Base-by-base conservation (phyloP, 768 basidiomycete genomes). In the Pleurotus citrinopileatus region DNA sequence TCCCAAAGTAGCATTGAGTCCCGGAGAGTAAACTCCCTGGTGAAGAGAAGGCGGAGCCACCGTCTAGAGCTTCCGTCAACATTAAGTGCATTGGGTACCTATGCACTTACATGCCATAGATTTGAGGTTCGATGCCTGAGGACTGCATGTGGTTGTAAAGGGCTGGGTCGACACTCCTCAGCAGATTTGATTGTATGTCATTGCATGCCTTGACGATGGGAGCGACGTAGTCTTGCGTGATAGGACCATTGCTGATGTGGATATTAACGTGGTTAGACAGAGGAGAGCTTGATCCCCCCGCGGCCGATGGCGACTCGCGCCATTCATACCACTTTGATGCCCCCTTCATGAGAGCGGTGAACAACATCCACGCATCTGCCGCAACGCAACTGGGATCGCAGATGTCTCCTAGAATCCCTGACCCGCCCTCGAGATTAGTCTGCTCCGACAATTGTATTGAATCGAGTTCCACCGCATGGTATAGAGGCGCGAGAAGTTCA, bases 1-100 rank as follows among this genome's bases (percentile, higher is more conserved):
- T 99, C 97, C 97, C 97, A 98, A n/a, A 99, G 65, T 27, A 81
- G 75, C 83, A 99, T 84, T 0, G 91, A 82, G 57, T 91, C 86
- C 2, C 73, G 62, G 76, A 98, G 82, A 36, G 75, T 79, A 60
- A 98, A 89, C 68, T 99, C 97, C 43, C 97, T 80, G 3, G 94
- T 95, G 70, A 98, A 98, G 4, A 99, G 74, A 15, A 98, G 73
- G 29, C 97, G 81, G 8, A 98, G 74, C 94, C 95, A 98, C 26
- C 97, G 94, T 55, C 93, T 95, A 58, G 23, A 17, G 40, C 17
- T 17, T 32, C 19, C 15, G 13, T 22, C 12, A 28, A 23, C 25
- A 53, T 36, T 5, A 48, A 38, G 8, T 44, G 20, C 56, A 50
- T 10, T 6, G 9, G 13, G 22, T 52, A 37, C 53, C 57, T 17